These are phyloP conservation scores for Angophora floribunda DNA, from an alignment of 345 rosid species.

Conservation along the genomic window DNA sequence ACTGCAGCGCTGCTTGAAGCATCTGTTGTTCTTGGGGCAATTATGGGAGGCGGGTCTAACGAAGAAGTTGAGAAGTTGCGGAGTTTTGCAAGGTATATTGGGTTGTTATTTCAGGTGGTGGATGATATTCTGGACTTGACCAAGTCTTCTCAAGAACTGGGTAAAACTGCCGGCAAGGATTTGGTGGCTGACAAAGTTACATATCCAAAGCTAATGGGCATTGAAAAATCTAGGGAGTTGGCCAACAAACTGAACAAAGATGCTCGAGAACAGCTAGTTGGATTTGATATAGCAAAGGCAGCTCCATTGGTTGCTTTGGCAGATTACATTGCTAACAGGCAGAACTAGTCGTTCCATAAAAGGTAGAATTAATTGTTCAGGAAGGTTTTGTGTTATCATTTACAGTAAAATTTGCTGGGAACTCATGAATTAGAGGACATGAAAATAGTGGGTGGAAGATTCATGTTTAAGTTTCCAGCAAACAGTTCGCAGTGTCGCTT, in stretches of 20 bases:
- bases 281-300: slow-evolving; percentile 58
- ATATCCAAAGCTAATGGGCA: slow-evolving; percentile 80
- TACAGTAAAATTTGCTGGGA: not conserved
- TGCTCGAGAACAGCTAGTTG: slow-evolving; percentile 51
- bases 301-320: slow-evolving; percentile 90
- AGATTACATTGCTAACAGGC: slow-evolving; percentile 75
- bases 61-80: slow-evolving; percentile 70
- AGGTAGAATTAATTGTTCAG: not conserved
- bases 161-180: slow-evolving; percentile 96
- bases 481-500: not conserved
- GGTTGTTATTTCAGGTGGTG: slow-evolving; percentile 86
- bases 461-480: not conserved
- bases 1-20: slow-evolving; percentile 81
- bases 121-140: slow-evolving; percentile 96
- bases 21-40: slow-evolving; percentile 71
- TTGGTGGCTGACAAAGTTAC: slow-evolving; percentile 76
- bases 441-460: not conserved
- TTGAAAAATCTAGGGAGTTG: slow-evolving; percentile 63
- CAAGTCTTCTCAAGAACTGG: slow-evolving; percentile 66
- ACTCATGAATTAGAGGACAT: not conserved
- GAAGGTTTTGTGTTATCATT: not conserved
- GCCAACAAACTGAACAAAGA: slow-evolving; percentile 61
- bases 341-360: slow-evolving; percentile 22
- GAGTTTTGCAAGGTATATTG: slow-evolving; percentile 60
- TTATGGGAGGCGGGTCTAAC: slow-evolving; percentile 66